These are phyloP conservation scores for Decorospora gaudefroyi DNA, from an alignment of 2,329 filamentous ascomycete genomes.

Conservation along the genomic window DNA sequence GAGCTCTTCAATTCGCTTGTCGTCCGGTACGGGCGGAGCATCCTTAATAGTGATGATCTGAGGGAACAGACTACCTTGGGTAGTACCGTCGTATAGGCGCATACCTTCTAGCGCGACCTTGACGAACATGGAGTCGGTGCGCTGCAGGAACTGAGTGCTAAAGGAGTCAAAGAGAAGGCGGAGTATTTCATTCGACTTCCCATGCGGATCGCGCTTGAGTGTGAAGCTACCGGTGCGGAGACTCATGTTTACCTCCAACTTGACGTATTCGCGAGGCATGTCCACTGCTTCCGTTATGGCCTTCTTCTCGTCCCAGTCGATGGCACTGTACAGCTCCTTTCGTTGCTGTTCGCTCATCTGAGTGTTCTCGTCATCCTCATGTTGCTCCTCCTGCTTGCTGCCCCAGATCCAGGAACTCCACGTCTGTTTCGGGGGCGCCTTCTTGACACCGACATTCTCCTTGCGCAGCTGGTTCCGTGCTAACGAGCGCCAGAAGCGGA, in stretches of 20 bases:
- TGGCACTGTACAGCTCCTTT: slow-evolving; percentile 94
- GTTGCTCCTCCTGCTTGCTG: slow-evolving; percentile 61
- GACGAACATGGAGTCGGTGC: slow-evolving; percentile 86
- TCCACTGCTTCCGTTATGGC: slow-evolving; percentile 86
- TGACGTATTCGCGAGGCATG: slow-evolving; percentile 85
- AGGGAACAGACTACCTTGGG: slow-evolving; percentile 84
- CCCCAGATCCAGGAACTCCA: slow-evolving; percentile 93
- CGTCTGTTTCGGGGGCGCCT: slow-evolving; percentile 73
- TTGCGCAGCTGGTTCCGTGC: slow-evolving; percentile 94
- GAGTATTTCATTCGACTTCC: slow-evolving; percentile 77
- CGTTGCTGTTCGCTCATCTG: slow-evolving; percentile 94
- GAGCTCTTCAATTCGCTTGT: slow-evolving; percentile 55
- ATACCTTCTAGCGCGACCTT: slow-evolving; percentile 91
- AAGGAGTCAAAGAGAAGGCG: slow-evolving; percentile 94
- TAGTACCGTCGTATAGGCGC: slow-evolving; percentile 94
- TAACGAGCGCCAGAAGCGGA: slow-evolving; percentile 95
- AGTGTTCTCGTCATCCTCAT: slow-evolving; percentile 71
- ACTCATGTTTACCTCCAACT: slow-evolving; percentile 88
- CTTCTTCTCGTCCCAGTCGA: slow-evolving; percentile 97
- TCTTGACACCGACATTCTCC: slow-evolving; percentile 88
- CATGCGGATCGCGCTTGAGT: slow-evolving; percentile 80
- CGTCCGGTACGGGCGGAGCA: slow-evolving; percentile 63
- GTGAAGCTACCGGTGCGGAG: slow-evolving; percentile 97
- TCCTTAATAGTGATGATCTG: slow-evolving; percentile 97
- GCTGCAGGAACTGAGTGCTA: slow-evolving; percentile 83